Conservation (phyloP, 2,329 filamentous ascomycete species). For the Aspergillus unguis region DNA sequence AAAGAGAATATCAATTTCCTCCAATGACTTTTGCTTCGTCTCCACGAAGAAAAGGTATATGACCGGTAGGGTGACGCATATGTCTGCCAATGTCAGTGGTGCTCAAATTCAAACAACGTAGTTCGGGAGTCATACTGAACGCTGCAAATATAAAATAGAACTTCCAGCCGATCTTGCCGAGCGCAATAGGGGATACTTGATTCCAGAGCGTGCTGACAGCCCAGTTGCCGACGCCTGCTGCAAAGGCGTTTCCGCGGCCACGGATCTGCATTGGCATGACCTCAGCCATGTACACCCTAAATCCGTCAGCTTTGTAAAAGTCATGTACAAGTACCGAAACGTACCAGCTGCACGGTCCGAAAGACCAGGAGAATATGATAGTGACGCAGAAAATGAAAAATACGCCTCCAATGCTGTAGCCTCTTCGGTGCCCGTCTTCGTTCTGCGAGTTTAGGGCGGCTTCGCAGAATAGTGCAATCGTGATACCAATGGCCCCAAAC, state of each 20-base stretch:
- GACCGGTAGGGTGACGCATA: constrained; percentile 39
- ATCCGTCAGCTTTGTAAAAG: not conserved
- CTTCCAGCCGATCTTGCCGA: constrained; percentile 49
- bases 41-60: constrained; percentile 55
- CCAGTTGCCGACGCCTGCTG: constrained; percentile 59
- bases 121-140: constrained; percentile 39
- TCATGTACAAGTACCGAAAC: not conserved
- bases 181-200: constrained; percentile 55
- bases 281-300: constrained; percentile 64
- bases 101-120: not conserved
- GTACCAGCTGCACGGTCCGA: constrained; percentile 47
- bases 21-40: constrained; percentile 52
- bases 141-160: constrained; percentile 59
- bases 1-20: constrained; percentile 59
- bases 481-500: constrained; percentile 54
- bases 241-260: constrained; percentile 56
- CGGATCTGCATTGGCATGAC: constrained; percentile 66
- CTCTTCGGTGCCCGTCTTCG: constrained; percentile 38
- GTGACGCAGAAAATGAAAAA: constrained; percentile 65
- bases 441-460: constrained; percentile 56
- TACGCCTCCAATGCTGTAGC: constrained; percentile 58
- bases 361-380: constrained; percentile 58
- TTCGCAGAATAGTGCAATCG: constrained; percentile 58
- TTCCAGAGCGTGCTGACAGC: constrained; percentile 58
- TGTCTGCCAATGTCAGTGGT: constrained; percentile 22